Evolutionary conservation across 1,284 basidiomycete species (phyloP).

Genomic region (Cerrena zonata): DNA sequence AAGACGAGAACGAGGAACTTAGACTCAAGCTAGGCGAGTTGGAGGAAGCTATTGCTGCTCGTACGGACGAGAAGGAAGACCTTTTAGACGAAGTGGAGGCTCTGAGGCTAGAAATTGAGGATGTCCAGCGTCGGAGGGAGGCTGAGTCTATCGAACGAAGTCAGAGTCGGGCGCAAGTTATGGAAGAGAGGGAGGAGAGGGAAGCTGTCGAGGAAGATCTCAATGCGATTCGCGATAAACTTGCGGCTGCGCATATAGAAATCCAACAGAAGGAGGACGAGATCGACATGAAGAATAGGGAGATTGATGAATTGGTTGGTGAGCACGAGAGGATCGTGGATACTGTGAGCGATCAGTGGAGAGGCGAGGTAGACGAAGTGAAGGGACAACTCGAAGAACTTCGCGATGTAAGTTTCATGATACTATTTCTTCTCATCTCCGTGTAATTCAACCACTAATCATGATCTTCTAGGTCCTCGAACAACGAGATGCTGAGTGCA

Average conservation of each 20-base stretch:
- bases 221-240: conserved; percentile 66
- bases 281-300: conserved; percentile 63
- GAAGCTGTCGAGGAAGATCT: conserved; percentile 71
- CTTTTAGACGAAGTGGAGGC: conserved; percentile 58
- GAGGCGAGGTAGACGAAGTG: conserved; percentile 70
- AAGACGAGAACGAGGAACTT: conserved; percentile 62
- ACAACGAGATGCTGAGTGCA: conserved; percentile 69
- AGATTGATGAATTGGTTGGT: conserved; percentile 62
- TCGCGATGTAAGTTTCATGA: conserved; percentile 62
- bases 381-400: conserved; percentile 67
- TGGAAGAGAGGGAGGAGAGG: conserved; percentile 64
- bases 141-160: conserved; percentile 62
- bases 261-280: conserved; percentile 80
- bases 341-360: conserved; percentile 71
- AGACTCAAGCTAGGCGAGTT: conserved; percentile 56
- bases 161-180: conserved; percentile 60
- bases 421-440: background rate
- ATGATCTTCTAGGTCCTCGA: conserved; percentile 49
- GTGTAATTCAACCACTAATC: conserved; percentile 2
- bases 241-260: conserved; percentile 74
- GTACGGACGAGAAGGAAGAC: conserved; percentile 69
- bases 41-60: conserved; percentile 45
- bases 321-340: conserved; percentile 67
- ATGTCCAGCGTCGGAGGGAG: conserved; percentile 54
- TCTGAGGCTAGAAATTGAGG: conserved; percentile 63